These are phyloP conservation scores for Vigna nakashimae DNA, from an alignment of 306 rosid genomes.

Conservation along the genomic window DNA sequence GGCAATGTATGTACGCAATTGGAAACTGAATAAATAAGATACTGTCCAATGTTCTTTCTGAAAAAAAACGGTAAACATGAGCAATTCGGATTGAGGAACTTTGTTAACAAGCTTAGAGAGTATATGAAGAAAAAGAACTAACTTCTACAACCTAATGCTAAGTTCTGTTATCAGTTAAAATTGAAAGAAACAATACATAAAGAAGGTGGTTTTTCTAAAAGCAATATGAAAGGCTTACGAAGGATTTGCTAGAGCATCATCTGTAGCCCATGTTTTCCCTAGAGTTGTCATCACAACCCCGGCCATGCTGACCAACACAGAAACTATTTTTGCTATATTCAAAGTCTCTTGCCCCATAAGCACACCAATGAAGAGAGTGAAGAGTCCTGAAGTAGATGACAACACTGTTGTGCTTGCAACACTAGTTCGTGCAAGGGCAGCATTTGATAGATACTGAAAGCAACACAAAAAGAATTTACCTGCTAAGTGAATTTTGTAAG, in stretches of 20 bases:
- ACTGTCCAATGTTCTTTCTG: not conserved
- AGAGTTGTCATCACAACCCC: slow-evolving; percentile 95
- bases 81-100: slow-evolving; percentile 15
- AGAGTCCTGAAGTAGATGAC: slow-evolving; percentile 98
- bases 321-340: slow-evolving; percentile 78
- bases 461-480: not conserved
- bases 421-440: slow-evolving; percentile 98
- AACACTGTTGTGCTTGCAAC: slow-evolving; percentile 97
- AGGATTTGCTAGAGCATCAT: slow-evolving; percentile 62
- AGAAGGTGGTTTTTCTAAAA: slow-evolving; percentile 22
- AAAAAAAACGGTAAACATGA: not conserved
- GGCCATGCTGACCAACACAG: slow-evolving; percentile 94
- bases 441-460: slow-evolving; percentile 95
- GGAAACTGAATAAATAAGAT: not conserved
- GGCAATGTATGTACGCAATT: not conserved
- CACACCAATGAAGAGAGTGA: slow-evolving; percentile 93
- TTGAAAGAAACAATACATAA: not conserved
- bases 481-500: too few relatives aligned
- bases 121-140: slow-evolving; percentile 11
- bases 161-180: slow-evolving; percentile 9
- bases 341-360: slow-evolving; percentile 88
- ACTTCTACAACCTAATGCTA: not conserved
- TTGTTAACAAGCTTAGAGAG: not conserved
- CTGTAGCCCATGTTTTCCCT: slow-evolving; percentile 97
- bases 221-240: slow-evolving; percentile 59